Conservation (phyloP, 2,329 filamentous ascomycete genomes). For the Neonectria ditissima region DNA sequence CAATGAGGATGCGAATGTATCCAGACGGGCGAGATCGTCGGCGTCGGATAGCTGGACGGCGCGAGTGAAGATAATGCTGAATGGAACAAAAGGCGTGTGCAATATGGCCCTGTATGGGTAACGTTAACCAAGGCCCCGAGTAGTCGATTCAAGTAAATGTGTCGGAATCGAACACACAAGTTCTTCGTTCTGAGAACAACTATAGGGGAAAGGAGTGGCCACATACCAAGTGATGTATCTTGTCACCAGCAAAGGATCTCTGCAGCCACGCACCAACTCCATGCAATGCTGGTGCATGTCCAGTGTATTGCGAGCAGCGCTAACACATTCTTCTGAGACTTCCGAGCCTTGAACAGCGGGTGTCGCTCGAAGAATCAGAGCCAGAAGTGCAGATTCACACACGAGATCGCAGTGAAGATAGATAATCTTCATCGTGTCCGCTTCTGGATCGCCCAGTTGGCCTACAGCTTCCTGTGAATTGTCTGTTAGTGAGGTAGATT, state of each 20-base stretch:
- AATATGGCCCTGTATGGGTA: conserved; percentile 47
- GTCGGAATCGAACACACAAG: background rate
- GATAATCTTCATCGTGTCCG: conserved; percentile 45
- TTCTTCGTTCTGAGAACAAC: background rate
- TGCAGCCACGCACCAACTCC: conserved; percentile 39
- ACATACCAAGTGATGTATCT: conserved; percentile 53
- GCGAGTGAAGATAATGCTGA: conserved; percentile 52
- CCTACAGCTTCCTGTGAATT: conserved; percentile 17
- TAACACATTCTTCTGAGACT: conserved; percentile 44
- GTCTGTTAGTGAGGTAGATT: conserved; percentile 8
- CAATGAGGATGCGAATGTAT: conserved; percentile 50
- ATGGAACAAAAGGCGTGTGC: conserved; percentile 53
- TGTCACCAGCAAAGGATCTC: conserved; percentile 44
- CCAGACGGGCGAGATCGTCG: conserved; percentile 37
- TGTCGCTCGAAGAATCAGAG: conserved; percentile 49
- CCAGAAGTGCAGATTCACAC: conserved; percentile 51
- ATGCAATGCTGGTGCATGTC: conserved; percentile 52
- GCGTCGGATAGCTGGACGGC: conserved; percentile 40
- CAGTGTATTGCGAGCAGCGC: conserved; percentile 48
- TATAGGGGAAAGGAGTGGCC: background rate
- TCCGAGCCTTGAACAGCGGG: background rate
- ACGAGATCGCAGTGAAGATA: conserved; percentile 51
- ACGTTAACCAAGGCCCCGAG: background rate
- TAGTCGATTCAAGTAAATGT: background rate
- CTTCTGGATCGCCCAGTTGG: background rate